Evolutionary conservation across 2,329 filamentous ascomycete species (phyloP), one percentile per base, ranked within the genome.

Genomic region (Acrodontium crateriforme): DNA sequence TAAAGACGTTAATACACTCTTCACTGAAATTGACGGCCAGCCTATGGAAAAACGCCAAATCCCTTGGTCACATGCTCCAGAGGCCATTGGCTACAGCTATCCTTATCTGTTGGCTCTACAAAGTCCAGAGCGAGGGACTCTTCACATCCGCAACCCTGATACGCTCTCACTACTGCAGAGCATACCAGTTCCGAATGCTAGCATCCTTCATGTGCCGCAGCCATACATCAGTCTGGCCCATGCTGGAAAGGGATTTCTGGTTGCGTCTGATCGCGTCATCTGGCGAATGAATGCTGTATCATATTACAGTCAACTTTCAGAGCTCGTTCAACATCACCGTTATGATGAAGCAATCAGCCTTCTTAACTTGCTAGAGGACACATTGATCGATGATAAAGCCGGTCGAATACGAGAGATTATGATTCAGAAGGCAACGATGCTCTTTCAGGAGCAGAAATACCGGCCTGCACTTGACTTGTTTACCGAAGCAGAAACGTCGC

Each of bases 241-340:
- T 56, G 85, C 84, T 1, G 89, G 82, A 3, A 98, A 98, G 52
- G 87, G 85, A 0, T 98, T 98, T 44, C 69, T 95, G 34, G 84
- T 95, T 28, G 78, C 78, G 12, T 94, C 87, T 48, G 89, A 95
- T 31, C 69, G 89, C 24, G 78, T 70, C 18, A 80, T 98, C 19
- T 98, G 89, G 89, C 78, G 89, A 43, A 95, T 98, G 89, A 81
- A 76, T 38, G 80, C 87, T 3, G 74, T 85, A 19, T 79, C 85
- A 40, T 98, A 98, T 48, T 82, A 93, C 50, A 74, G 75, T 2
- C 89, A 98, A 49, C 73, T 95, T 13, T 71, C 84, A 34, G 74
- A 89, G 39, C 65, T 98, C 15, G 73, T 92, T 2, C 68, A 74
- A 12, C 71, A 69, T 34, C 72, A 68, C 7, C 69, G 72, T 35